phyloP scores from a whole-genome alignment of 441 rosid genomes.

The Gossypium schwendimanii region DNA sequence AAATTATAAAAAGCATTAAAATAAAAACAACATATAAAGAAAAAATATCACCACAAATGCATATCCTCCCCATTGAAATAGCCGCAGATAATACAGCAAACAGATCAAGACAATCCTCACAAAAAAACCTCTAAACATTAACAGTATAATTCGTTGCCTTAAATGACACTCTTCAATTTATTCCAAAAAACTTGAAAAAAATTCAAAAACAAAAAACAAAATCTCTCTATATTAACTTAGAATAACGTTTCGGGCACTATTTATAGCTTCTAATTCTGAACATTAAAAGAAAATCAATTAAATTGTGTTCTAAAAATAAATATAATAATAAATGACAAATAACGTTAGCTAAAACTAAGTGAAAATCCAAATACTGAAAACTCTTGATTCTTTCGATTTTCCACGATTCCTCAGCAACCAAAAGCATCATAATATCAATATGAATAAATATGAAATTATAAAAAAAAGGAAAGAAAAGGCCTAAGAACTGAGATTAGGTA shows the following conservation, averaged over 20 bases:
- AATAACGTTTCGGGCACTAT: slow-evolving; percentile 4
- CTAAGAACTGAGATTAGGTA: not conserved
- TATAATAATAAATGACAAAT: not conserved
- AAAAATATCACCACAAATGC: not conserved
- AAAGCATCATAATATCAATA: not conserved
- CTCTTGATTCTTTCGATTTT: not conserved
- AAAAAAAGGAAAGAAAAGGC: not conserved
- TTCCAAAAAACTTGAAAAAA: not conserved
- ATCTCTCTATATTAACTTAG: not conserved
- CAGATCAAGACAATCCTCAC: not conserved
- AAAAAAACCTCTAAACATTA: not conserved
- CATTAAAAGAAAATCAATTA: not conserved
- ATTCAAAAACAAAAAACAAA: not conserved
- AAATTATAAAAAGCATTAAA: not conserved
- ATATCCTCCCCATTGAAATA: not conserved
- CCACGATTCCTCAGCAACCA: slow-evolving; percentile 20
- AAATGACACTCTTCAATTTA: not conserved
- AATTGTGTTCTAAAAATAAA: not conserved
- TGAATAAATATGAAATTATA: not conserved
- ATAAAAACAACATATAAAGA: not conserved
- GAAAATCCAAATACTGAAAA: not conserved
- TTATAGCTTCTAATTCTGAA: not conserved
- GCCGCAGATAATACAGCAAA: slow-evolving; percentile 1
- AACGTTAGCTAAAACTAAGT: not conserved
- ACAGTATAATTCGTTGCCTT: not conserved